These are phyloP conservation scores for Globisporangium takayamanum DNA, from an alignment of 352 stramenopile genomes.

Conservation along the genomic window DNA sequence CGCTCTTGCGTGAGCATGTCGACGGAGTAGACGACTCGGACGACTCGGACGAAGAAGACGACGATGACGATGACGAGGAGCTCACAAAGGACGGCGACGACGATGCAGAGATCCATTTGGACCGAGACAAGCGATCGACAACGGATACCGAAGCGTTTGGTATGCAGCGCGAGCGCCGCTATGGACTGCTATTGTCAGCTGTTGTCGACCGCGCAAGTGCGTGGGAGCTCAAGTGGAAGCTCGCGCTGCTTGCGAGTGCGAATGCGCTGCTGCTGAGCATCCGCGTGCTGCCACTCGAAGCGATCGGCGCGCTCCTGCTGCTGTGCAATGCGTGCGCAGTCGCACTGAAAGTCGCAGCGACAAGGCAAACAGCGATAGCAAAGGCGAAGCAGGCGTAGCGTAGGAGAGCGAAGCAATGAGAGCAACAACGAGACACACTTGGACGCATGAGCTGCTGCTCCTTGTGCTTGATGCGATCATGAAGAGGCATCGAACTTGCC, in stretches of 20 bases:
- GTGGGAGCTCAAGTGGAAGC: slow-evolving; percentile 10
- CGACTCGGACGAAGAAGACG: slow-evolving; percentile 41
- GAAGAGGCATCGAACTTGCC: too few species aligned
- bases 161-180: slow-evolving; percentile 1
- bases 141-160: too few species aligned
- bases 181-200: slow-evolving; percentile 15
- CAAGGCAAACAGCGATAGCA: not conserved
- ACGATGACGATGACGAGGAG: slow-evolving; percentile 25
- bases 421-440: not conserved
- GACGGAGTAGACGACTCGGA: slow-evolving; percentile 14
- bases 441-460: not conserved
- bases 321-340: slow-evolving; percentile 3
- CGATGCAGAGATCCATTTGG: too few species aligned
- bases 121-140: too few species aligned
- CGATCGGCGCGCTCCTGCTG: slow-evolving; percentile 3
- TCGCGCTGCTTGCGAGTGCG: slow-evolving; percentile 1
- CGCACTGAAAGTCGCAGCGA: not conserved
- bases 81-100: slow-evolving; percentile 20
- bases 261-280: slow-evolving; percentile 5
- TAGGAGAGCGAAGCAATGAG: not conserved
- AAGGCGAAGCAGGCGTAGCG: slow-evolving; percentile 8
- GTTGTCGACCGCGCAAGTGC: not conserved
- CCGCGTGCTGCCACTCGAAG: slow-evolving; percentile 1
- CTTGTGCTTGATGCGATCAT: too few species aligned
- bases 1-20: slow-evolving; percentile 1